Conservation (phyloP, 164 flowering plant species). For the Vitis cinerea region DNA sequence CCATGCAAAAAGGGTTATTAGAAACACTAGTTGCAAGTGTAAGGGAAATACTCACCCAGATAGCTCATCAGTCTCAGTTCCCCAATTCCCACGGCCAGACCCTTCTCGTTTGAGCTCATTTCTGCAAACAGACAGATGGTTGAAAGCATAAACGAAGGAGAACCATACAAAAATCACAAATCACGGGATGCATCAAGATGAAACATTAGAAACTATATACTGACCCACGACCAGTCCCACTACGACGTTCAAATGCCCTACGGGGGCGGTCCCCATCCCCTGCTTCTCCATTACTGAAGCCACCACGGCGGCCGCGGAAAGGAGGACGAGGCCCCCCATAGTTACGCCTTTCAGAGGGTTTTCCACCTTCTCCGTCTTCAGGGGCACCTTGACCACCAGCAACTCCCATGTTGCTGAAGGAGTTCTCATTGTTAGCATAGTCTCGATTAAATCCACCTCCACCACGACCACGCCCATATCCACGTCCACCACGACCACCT, state of each 20-base stretch:
- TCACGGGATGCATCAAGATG: background rate
- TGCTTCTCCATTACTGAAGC: constrained; percentile 35
- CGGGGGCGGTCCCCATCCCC: constrained; percentile 53
- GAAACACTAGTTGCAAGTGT: no score
- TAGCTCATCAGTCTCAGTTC: constrained; percentile 48
- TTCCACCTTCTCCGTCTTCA: constrained; percentile 29
- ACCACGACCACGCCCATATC: constrained; percentile 40
- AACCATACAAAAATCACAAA: background rate
- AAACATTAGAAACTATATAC: background rate
- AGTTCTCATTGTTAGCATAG: constrained; percentile 14
- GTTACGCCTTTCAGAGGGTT: constrained; percentile 30
- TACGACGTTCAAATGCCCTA: constrained; percentile 53
- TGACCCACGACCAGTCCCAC: constrained; percentile 68
- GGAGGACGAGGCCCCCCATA: constrained; percentile 25
- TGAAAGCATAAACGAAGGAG: background rate
- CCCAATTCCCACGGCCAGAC: constrained; percentile 72
- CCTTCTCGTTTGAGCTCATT: constrained; percentile 64
- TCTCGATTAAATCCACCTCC: constrained; percentile 28
- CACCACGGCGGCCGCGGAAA: constrained; percentile 32
- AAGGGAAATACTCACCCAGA: constrained; percentile 32
- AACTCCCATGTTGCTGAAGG: constrained; percentile 15
- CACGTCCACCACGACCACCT: constrained; percentile 32
- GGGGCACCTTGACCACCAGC: constrained; percentile 19
- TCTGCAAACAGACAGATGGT: constrained; percentile 18
- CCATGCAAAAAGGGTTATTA: no score